These are phyloP conservation scores for Polytrichum formosum DNA, from an alignment of 225 moss, liverwort and hornwort species.

Conservation along the genomic window DNA sequence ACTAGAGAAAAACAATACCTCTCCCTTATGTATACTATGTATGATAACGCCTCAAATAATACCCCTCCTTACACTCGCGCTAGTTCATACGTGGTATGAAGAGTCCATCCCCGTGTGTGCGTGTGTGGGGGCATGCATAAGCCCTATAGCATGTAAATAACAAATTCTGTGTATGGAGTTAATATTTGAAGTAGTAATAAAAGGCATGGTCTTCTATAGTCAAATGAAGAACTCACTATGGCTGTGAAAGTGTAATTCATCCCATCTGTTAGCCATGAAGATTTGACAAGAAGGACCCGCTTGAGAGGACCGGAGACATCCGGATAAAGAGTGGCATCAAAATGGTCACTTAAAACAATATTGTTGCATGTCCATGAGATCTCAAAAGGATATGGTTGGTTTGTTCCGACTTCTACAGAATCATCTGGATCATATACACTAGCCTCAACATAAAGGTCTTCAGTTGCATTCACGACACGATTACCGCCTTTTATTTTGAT, in stretches of 20 bases:
- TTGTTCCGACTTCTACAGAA: slow-evolving; percentile 25
- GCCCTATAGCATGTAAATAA: background rate
- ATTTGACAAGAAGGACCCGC: slow-evolving; percentile 25
- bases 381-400: slow-evolving; percentile 33
- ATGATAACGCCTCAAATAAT: too few relatives aligned
- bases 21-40: too few relatives aligned
- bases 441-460: slow-evolving; percentile 41
- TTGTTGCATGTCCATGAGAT: slow-evolving; percentile 41
- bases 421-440: slow-evolving; percentile 46
- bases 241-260: slow-evolving; percentile 37
- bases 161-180: background rate
- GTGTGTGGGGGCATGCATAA: too few relatives aligned
- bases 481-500: slow-evolving; percentile 40
- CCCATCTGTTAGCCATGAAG: slow-evolving; percentile 24
- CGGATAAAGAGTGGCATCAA: slow-evolving; percentile 34
- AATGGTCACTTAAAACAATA: slow-evolving; percentile 19
- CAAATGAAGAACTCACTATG: slow-evolving; percentile 7
- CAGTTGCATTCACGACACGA: slow-evolving; percentile 33
- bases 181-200: background rate
- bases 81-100: too few relatives aligned
- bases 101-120: too few relatives aligned
- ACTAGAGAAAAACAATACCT: too few relatives aligned
- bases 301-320: slow-evolving; percentile 23
- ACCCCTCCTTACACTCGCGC: too few relatives aligned
- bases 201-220: background rate